Percentiles rank a stretch among this genome's conserved stretches.
phyloP scores from a whole-genome alignment of 495 filamentous ascomycete species.

The Xylaria sp. region DNA sequence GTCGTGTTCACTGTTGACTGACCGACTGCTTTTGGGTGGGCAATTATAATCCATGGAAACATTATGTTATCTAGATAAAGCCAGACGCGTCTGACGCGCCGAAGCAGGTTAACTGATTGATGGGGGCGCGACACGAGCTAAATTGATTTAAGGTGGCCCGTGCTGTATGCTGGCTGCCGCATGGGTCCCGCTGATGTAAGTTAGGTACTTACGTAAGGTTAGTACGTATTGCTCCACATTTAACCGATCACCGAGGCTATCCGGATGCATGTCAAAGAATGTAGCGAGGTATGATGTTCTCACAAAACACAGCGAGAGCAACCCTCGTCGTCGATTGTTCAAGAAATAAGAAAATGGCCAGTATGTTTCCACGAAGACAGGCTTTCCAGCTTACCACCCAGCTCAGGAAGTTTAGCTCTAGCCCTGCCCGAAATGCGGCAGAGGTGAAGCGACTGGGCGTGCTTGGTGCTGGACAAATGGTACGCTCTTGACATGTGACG shows the following conservation, averaged over 20 bases:
- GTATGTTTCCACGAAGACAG: conserved; percentile 40
- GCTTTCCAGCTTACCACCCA: conserved; percentile 46
- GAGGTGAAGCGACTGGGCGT: conserved; percentile 92
- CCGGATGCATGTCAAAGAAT: conserved; percentile 28
- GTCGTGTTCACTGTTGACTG: not conserved
- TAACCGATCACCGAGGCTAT: conserved; percentile 54
- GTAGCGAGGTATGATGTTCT: conserved; percentile 13
- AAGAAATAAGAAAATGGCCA: conserved; percentile 41
- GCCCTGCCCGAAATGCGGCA: conserved; percentile 59
- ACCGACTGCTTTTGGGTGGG: not conserved
- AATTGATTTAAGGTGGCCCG: conserved; percentile 21
- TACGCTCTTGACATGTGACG: conserved; percentile 50
- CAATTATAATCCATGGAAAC: not conserved
- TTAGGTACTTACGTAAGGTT: no score
- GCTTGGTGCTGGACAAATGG: conserved; percentile 96
- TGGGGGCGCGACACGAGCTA: conserved; percentile 21
- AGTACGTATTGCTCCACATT: conserved; percentile 29
- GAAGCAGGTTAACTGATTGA: not conserved
- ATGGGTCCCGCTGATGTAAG: not conserved
- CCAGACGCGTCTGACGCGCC: conserved; percentile 25
- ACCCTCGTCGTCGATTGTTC: not conserved
- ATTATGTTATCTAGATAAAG: not conserved
- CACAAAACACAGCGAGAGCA: not conserved
- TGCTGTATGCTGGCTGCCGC: no score
- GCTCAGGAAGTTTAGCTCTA: conserved; percentile 61